phyloP scores from a whole-genome alignment of 257 asterid genomes.

The Solanum stenotomum region DNA sequence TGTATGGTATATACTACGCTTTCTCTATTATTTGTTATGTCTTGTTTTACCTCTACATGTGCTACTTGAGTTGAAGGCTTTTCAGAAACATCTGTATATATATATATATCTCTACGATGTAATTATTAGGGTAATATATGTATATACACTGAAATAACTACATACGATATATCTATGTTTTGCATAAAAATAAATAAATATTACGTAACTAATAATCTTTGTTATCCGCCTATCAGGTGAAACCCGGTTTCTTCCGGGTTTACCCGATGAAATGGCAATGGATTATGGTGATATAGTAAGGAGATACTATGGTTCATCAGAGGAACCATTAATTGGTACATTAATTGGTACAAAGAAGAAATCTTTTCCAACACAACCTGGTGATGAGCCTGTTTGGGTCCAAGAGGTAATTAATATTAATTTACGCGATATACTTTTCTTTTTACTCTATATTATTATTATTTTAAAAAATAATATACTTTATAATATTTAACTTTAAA shows the following conservation, averaged over 20 bases:
- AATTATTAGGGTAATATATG: rapidly evolving
- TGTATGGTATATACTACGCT: background rate
- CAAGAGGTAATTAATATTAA: slow-evolving; percentile 19
- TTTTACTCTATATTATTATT: background rate
- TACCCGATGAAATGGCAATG: slow-evolving; percentile 45
- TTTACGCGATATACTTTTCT: background rate
- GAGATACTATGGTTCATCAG: background rate
- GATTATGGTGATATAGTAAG: slow-evolving; percentile 29
- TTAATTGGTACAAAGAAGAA: background rate
- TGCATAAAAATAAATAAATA: rapidly evolving
- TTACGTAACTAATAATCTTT: rapidly evolving
- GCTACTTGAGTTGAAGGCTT: background rate
- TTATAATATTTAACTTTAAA: too few relatives aligned
- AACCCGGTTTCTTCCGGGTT: slow-evolving; percentile 25
- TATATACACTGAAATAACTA: background rate
- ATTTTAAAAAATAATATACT: too few relatives aligned
- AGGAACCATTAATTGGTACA: too few relatives aligned
- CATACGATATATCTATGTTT: background rate
- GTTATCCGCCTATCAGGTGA: background rate
- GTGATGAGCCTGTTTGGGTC: slow-evolving; percentile 41
- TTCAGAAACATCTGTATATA: rapidly evolving
- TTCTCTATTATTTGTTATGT: background rate
- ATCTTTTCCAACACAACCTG: slow-evolving; percentile 23
- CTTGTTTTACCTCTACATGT: too few relatives aligned
- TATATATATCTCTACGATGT: rapidly evolving